A percentile compares a stretch with the other conserved stretches of the same genome.
Evolutionary conservation across 2,329 filamentous ascomycete genomes (phyloP).

Genomic region (Phaeosphaeria sp.): DNA sequence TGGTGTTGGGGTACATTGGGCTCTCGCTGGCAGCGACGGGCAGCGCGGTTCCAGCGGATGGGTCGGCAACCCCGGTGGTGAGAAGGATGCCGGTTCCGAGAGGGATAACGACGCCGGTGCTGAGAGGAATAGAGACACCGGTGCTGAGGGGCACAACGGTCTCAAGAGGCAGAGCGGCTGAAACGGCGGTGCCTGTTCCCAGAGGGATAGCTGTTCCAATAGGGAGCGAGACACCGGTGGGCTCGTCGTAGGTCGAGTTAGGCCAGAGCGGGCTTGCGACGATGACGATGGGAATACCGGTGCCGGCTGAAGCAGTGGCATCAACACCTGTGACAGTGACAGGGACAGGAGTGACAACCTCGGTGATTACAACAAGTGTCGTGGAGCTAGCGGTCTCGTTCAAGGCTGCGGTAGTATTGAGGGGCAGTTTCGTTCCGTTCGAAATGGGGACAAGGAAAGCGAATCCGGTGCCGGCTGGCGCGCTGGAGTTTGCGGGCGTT

Average conservation of each 20-base stretch:
- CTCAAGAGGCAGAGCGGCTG: background rate
- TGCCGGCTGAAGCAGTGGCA: slow-evolving; percentile 7
- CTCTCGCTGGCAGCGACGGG: slow-evolving; percentile 3
- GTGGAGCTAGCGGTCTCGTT: slow-evolving; percentile 8
- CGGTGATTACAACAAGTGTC: slow-evolving; percentile 8
- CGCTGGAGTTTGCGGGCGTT: background rate
- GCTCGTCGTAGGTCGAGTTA: slow-evolving; percentile 13
- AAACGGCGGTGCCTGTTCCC: background rate
- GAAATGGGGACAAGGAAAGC: slow-evolving; percentile 4
- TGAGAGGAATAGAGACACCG: background rate
- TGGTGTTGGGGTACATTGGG: slow-evolving; percentile 17
- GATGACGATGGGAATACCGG: slow-evolving; percentile 10
- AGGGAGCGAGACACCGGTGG: slow-evolving; percentile 6
- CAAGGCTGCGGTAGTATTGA: background rate
- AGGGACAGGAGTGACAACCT: slow-evolving; percentile 6
- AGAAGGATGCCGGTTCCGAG: background rate
- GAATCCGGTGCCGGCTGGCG: slow-evolving; percentile 6
- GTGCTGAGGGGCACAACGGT: slow-evolving; percentile 5
- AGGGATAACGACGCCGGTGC: background rate
- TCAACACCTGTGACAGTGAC: slow-evolving; percentile 6
- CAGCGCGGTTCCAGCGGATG: background rate
- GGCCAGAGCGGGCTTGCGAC: slow-evolving; percentile 3
- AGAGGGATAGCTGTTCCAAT: slow-evolving; percentile 3
- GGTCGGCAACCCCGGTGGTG: background rate
- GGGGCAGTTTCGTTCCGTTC: slow-evolving; percentile 3